These are phyloP conservation scores for Colletotrichum liaoningense DNA, from an alignment of 2,329 filamentous ascomycete genomes.

Conservation along the genomic window DNA sequence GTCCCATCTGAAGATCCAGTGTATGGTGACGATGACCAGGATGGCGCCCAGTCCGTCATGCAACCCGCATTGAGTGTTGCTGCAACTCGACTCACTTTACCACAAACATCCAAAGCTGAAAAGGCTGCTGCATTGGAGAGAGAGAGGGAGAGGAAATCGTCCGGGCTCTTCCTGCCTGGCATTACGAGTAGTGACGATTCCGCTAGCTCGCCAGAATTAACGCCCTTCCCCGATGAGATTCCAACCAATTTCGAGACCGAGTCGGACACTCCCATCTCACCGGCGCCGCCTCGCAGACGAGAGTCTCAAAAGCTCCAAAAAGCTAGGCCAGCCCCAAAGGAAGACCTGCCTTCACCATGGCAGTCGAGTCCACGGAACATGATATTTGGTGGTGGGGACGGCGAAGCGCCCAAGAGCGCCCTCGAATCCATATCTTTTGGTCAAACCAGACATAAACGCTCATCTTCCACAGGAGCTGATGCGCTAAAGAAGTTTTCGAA, in stretches of 20 bases:
- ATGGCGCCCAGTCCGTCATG: conserved; percentile 69
- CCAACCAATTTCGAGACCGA: conserved; percentile 30
- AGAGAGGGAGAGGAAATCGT: conserved; percentile 46
- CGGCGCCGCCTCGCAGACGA: conserved; percentile 16
- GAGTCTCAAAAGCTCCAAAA: conserved; percentile 31
- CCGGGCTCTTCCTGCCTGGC: conserved; percentile 46
- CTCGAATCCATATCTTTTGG: conserved; percentile 58
- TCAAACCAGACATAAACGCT: conserved; percentile 59
- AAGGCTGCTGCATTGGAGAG: conserved; percentile 67
- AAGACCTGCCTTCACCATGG: conserved; percentile 49
- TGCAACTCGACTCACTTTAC: conserved; percentile 66
- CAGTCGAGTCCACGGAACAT: conserved; percentile 54
- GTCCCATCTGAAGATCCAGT: conserved; percentile 46
- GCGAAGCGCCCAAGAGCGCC: conserved; percentile 44
- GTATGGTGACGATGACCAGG: conserved; percentile 53
- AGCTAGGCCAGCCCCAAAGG: conserved; percentile 15
- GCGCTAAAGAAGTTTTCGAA: conserved; percentile 68
- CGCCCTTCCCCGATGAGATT: conserved; percentile 33
- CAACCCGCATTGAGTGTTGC: conserved; percentile 68
- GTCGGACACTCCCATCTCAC: conserved; percentile 19
- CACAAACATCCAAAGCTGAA: conserved; percentile 67
- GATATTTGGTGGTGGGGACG: conserved; percentile 44
- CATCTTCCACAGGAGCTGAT: conserved; percentile 67
- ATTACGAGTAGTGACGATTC: conserved; percentile 26
- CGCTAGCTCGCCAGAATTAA: conserved; percentile 32